Evolutionary conservation across 352 stramenopile genomes (phyloP).

Genomic region (Phytophthora nicotianae): DNA sequence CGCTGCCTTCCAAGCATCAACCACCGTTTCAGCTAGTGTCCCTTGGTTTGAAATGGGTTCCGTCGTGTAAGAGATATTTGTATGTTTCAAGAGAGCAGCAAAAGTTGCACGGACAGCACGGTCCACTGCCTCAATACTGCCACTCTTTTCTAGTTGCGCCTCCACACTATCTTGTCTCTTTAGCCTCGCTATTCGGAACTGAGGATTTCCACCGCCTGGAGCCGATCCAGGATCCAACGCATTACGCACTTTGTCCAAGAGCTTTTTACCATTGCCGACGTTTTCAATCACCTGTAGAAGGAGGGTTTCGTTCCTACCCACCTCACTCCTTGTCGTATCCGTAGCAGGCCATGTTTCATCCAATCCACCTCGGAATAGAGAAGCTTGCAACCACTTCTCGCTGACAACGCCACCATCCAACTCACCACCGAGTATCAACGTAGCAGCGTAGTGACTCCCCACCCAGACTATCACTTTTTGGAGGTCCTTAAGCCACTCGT

Average conservation of each 20-base stretch:
- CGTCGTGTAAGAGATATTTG: conserved; percentile 72
- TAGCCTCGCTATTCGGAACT: conserved; percentile 63
- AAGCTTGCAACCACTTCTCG: conserved; percentile 54
- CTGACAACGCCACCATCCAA: conserved; percentile 27
- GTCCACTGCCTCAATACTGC: conserved; percentile 80
- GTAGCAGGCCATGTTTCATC: conserved; percentile 28
- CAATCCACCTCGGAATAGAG: conserved; percentile 63
- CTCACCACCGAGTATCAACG: conserved; percentile 55
- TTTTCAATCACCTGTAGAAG: conserved; percentile 81
- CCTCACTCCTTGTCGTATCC: conserved; percentile 10
- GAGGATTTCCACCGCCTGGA: conserved; percentile 51
- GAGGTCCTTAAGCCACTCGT: conserved; percentile 62
- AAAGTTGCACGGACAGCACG: conserved; percentile 81
- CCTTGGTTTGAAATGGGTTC: conserved; percentile 67
- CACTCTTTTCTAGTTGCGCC: conserved; percentile 83
- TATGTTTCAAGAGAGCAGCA: conserved; percentile 84
- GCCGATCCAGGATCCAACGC: conserved; percentile 59
- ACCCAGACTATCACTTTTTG: conserved; percentile 68
- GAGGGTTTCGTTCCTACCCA: conserved; percentile 54
- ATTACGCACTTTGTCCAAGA: conserved; percentile 81
- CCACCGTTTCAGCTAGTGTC: conserved; percentile 60
- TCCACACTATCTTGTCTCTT: conserved; percentile 88
- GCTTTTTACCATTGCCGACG: conserved; percentile 71
- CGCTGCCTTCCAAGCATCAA: conserved; percentile 78
- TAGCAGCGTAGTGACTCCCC: conserved; percentile 66